Conservation (phyloP, 2,329 filamentous ascomycete genomes). For the Fusarium scirpi region DNA sequence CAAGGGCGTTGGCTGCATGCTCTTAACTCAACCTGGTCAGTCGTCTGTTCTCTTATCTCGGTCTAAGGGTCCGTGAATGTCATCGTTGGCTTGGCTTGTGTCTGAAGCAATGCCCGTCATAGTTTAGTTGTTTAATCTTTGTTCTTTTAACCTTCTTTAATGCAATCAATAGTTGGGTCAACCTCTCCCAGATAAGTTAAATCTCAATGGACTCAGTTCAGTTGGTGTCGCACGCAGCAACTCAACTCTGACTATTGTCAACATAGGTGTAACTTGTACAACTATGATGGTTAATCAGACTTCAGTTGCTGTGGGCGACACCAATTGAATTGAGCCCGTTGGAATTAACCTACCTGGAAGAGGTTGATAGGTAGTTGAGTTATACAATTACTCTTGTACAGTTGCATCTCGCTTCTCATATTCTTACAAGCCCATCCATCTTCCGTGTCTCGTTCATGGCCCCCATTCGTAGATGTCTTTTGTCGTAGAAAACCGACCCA, state of each 20-base stretch:
- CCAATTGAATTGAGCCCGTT: not conserved
- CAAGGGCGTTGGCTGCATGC: conserved; percentile 13
- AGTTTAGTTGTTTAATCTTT: not conserved
- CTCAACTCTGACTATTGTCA: not conserved
- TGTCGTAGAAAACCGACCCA: conserved; percentile 16
- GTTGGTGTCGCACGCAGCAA: not conserved
- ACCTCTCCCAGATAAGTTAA: not conserved
- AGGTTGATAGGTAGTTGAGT: not conserved
- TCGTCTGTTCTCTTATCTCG: not conserved
- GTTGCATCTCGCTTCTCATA: conserved; percentile 23
- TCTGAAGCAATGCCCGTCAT: not conserved
- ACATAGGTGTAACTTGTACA: not conserved
- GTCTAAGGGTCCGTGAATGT: not conserved
- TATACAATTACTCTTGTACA: conserved; percentile 8
- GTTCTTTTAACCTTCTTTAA: not conserved
- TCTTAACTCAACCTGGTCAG: conserved; percentile 12
- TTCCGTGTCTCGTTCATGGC: conserved; percentile 29
- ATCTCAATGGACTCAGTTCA: not conserved
- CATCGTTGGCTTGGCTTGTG: not conserved
- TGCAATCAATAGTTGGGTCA: not conserved
- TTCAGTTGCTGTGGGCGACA: not conserved
- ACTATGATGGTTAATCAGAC: not conserved
- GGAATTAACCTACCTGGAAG: not conserved
- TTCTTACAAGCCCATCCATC: conserved; percentile 28
- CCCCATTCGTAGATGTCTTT: conserved; percentile 27